Conservation (phyloP, 371 early-diverging fungal species). For the Mucor indicus region DNA sequence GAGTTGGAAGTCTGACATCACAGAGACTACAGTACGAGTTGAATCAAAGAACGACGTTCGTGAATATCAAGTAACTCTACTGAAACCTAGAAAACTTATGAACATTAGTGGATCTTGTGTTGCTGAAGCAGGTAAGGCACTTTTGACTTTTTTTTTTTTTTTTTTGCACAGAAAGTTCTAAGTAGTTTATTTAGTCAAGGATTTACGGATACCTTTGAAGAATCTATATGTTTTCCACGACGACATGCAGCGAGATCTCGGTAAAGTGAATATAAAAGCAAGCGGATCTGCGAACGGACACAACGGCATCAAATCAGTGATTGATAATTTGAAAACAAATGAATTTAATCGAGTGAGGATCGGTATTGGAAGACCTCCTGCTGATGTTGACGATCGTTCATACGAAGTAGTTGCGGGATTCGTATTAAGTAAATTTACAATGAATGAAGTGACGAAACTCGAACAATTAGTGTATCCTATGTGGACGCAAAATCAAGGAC, state of each 20-base stretch:
- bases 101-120: conserved; percentile 72
- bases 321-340: conserved; percentile 46
- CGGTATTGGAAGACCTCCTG: conserved; percentile 65
- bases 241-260: conserved; percentile 70
- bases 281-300: conserved; percentile 69
- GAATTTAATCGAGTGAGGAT: conserved; percentile 61
- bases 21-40: conserved; percentile 24
- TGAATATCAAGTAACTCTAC: conserved; percentile 45
- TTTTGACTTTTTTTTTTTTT: not conserved
- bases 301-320: conserved; percentile 74
- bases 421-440: conserved; percentile 59
- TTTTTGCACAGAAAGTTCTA: no score
- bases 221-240: conserved; percentile 73
- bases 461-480: conserved; percentile 34
- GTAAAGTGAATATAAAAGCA: conserved; percentile 58
- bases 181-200: conserved; percentile 37
- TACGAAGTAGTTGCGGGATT: conserved; percentile 50
- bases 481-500: conserved; percentile 14
- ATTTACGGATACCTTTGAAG: conserved; percentile 29
- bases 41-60: conserved; percentile 13
- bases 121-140: conserved; percentile 58
- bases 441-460: conserved; percentile 41
- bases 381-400: conserved; percentile 27
- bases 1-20: conserved; percentile 43
- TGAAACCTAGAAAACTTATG: conserved; percentile 70